phyloP scores from a whole-genome alignment of 2,329 filamentous ascomycete genomes.

The Cadophora sp. region DNA sequence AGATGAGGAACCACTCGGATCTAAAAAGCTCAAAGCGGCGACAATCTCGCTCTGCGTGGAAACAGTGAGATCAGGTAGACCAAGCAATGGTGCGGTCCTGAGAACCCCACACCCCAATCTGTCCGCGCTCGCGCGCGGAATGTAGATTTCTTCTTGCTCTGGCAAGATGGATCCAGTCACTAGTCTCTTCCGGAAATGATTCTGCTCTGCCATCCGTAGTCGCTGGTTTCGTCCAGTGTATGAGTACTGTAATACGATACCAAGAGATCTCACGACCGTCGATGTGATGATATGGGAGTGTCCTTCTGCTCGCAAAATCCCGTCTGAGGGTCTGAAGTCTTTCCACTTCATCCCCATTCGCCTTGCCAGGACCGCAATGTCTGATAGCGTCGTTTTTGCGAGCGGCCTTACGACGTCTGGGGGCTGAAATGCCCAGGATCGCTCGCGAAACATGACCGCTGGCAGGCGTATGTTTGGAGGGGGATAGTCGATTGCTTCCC shows the following conservation, averaged over 20 bases:
- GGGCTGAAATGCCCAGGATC: conserved; percentile 45
- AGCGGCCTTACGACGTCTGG: conserved; percentile 42
- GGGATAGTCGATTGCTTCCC: conserved; percentile 7
- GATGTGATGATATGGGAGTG: conserved; percentile 40
- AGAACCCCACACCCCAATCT: conserved; percentile 34
- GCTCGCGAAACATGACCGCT: conserved; percentile 34
- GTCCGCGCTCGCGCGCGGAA: conserved; percentile 30
- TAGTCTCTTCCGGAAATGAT: conserved; percentile 18
- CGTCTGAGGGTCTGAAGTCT: conserved; percentile 39
- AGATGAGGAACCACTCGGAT: conserved; percentile 28
- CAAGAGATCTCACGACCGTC: conserved; percentile 38
- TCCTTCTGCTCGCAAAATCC: conserved; percentile 41
- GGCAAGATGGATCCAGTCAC: conserved; percentile 22
- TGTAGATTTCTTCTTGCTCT: conserved; percentile 36
- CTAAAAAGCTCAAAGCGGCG: conserved; percentile 29
- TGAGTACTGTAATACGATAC: conserved; percentile 37
- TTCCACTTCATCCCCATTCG: conserved; percentile 45
- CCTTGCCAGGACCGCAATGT: conserved; percentile 41
- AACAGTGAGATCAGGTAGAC: conserved; percentile 30
- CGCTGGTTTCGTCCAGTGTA: conserved; percentile 30
- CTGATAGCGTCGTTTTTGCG: conserved; percentile 38
- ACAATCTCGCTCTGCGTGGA: conserved; percentile 33
- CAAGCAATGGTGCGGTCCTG: conserved; percentile 24
- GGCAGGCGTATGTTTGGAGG: conserved; percentile 25
- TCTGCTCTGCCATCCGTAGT: conserved; percentile 22